A percentile compares a stretch with the other conserved stretches of the same genome.
These are phyloP conservation scores for Zasmidium cellare DNA, from an alignment of 2,329 filamentous ascomycete genomes.

Conservation along the genomic window DNA sequence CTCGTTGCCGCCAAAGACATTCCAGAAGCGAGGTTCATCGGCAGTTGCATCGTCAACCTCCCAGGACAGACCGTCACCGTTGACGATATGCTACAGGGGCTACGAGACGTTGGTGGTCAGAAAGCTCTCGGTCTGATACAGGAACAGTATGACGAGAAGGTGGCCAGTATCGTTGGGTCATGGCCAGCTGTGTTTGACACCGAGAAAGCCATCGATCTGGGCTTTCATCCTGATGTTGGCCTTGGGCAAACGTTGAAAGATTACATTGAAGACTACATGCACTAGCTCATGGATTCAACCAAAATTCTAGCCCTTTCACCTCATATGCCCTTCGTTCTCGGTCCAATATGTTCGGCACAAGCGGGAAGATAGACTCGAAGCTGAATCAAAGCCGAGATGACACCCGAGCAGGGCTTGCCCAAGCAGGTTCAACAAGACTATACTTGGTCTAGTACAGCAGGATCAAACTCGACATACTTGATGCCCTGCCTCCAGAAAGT, in stretches of 20 bases:
- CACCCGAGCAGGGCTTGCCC: no score
- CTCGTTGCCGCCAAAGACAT: constrained; percentile 10
- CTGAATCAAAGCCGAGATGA: no score
- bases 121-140: constrained; percentile 2
- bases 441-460: background rate
- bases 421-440: no score
- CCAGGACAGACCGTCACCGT: constrained; percentile 2
- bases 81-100: constrained; percentile 5
- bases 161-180: constrained; percentile 3
- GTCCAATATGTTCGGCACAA: no score
- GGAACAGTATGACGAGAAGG: constrained; percentile 4
- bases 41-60: constrained; percentile 3
- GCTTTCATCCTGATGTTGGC: constrained; percentile 1
- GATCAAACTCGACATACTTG: constrained; percentile 16
- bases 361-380: no score
- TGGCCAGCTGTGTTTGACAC: constrained; percentile 7
- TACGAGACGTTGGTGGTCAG: constrained; percentile 1
- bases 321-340: no score
- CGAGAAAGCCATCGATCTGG: background rate
- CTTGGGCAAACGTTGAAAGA: constrained; percentile 6
- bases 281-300: no score
- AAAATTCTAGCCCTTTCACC: no score
- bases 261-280: constrained; percentile 4
- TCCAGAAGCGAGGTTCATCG: background rate
- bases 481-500: constrained; percentile 22